phyloP scores from a whole-genome alignment of 495 filamentous ascomycete genomes.

The Copromyces sp. region DNA sequence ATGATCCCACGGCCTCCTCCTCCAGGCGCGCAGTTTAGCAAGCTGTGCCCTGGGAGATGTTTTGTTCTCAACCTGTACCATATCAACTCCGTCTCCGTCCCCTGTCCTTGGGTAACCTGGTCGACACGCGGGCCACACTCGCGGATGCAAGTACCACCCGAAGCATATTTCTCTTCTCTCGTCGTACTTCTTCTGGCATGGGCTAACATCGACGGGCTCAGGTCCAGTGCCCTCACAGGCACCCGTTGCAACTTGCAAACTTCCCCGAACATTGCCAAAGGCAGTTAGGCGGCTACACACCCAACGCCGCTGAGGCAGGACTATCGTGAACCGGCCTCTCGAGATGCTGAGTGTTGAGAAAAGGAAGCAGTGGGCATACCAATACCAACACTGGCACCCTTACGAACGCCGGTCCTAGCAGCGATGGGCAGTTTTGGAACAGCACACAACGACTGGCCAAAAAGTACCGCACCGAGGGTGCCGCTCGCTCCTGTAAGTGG shows the following conservation, averaged over 20 bases:
- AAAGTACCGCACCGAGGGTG: conserved; percentile 65
- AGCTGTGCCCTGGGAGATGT: too few relatives aligned
- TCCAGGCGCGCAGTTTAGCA: too few relatives aligned
- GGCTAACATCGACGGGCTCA: background rate
- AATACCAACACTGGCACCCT: conserved; percentile 1
- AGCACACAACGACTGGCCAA: conserved; percentile 55
- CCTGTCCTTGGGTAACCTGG: background rate
- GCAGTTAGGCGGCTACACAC: background rate
- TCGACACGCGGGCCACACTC: background rate
- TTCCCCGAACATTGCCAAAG: background rate
- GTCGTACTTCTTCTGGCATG: background rate
- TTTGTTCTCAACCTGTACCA: too few relatives aligned
- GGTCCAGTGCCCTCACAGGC: background rate
- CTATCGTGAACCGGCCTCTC: too few relatives aligned
- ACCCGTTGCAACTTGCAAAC: background rate
- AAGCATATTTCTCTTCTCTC: background rate
- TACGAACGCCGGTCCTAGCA: background rate
- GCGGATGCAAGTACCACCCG: background rate
- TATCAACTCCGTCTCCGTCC: background rate
- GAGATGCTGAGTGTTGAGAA: background rate
- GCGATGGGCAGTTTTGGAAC: conserved; percentile 7
- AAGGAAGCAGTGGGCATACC: background rate
- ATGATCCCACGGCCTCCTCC: background rate
- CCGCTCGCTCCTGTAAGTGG: conserved; percentile 45
- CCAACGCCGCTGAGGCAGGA: background rate